phyloP scores from a whole-genome alignment of 1,139 yeast species.

The Suhomyces yuchorum region DNA sequence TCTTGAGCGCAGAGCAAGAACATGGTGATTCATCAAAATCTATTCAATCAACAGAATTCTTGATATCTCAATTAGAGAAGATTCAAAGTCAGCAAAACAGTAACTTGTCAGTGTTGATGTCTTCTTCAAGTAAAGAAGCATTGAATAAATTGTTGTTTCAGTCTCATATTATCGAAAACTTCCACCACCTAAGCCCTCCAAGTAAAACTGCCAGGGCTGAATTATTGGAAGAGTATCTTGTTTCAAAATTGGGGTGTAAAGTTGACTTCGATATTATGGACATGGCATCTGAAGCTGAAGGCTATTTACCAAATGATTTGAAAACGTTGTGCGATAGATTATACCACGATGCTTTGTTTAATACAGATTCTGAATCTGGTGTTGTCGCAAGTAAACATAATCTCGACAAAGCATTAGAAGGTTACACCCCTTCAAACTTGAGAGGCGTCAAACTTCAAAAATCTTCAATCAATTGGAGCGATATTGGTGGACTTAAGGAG shows the following conservation, averaged over 20 bases:
- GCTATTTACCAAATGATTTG: slow-evolving; percentile 83
- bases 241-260: slow-evolving; percentile 30
- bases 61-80: slow-evolving; percentile 42
- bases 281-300: slow-evolving; percentile 80
- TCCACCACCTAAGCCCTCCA: slow-evolving; percentile 67
- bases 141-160: slow-evolving; percentile 63
- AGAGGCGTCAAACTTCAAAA: slow-evolving; percentile 88
- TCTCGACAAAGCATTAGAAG: slow-evolving; percentile 60
- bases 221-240: slow-evolving; percentile 52
- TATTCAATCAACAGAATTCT: slow-evolving; percentile 56
- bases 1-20: slow-evolving; percentile 74
- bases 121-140: slow-evolving; percentile 66
- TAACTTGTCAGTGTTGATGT: slow-evolving; percentile 54
- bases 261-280: slow-evolving; percentile 62
- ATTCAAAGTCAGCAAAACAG: slow-evolving; percentile 44
- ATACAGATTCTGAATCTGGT: slow-evolving; percentile 20
- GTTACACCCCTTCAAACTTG: slow-evolving; percentile 77
- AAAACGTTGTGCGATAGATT: slow-evolving; percentile 73
- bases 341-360: slow-evolving; percentile 62
- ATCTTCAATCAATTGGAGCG: slow-evolving; percentile 75
- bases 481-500: slow-evolving; percentile 82
- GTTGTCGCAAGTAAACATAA: slow-evolving; percentile 31
- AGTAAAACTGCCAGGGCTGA: slow-evolving; percentile 59
- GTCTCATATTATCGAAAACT: slow-evolving; percentile 71
- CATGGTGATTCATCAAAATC: slow-evolving; percentile 64